Evolutionary conservation across 1,139 yeast genomes (phyloP), one percentile per base, ranked within the genome.

Genomic region (Scheffersomyces segobiensis): DNA sequence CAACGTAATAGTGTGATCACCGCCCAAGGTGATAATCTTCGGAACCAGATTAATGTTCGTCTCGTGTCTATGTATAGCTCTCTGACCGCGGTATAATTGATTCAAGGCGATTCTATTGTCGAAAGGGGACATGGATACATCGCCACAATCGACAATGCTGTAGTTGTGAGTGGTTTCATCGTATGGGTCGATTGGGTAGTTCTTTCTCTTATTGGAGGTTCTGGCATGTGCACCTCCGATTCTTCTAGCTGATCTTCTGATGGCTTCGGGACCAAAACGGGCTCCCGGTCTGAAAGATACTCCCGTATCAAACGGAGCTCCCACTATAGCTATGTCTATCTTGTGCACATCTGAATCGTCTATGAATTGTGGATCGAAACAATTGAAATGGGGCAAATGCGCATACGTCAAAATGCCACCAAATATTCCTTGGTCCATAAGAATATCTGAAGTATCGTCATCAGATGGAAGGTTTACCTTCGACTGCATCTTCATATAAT

Each of bases 1-100:
- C 22, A 85, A 72, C 1, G 85, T 75, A 48, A 84, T 72, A 5
- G 88, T 84, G 63, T 85, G 88, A 65, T 85, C 88, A 12, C 88
- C 88, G 1, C 88, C 88, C 63, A 85, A 68, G 8, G 87, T 83
- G 47, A 85, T 77, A 42, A 84, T 71, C 60, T 74, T 73, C 46
- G 85, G 81, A 46, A 58, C 66, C 63, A 52, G 46, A 22, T 55
- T 55, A 3, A 58, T 61, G n/a, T 64, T 57, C 5, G 65, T 65
- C 2, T 21, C 12, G 49, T 74, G 80, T 50, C 69, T 73, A 62
- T 81, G 85, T 42, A 84, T 75, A 1, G 84, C 80, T 54, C 83
- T 70, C 57, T 79, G 76, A 3, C 84, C 87, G 46, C 87, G 69
- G 65, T 83, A 83, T 51, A 84, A 70, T 63, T 83, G 87, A 63